Conservation (phyloP, 495 filamentous ascomycete species). For the Pseudotulostoma volvatum region DNA sequence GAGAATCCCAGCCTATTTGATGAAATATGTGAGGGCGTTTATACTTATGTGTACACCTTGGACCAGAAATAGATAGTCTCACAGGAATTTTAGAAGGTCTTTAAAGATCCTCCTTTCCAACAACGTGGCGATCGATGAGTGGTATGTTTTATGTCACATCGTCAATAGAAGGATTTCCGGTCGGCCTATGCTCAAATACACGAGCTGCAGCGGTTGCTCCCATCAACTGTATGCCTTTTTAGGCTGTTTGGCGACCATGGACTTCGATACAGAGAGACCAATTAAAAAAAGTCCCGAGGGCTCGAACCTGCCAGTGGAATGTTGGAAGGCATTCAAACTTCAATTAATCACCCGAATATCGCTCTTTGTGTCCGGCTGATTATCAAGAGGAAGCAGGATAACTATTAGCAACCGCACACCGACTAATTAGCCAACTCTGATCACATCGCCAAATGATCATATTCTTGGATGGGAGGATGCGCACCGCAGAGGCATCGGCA, state of each 20-base stretch:
- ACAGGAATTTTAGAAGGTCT: background rate
- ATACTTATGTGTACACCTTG: background rate
- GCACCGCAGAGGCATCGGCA: background rate
- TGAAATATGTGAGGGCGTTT: background rate
- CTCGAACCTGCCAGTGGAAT: no score
- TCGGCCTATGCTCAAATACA: background rate
- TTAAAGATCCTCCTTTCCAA: background rate
- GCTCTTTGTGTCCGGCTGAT: no score
- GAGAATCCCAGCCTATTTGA: background rate
- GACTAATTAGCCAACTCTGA: background rate
- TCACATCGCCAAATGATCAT: background rate
- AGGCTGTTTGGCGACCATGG: background rate
- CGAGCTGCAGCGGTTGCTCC: background rate
- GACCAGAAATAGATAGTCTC: background rate
- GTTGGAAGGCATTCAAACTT: background rate
- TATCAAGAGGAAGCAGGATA: no score
- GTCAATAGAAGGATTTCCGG: background rate
- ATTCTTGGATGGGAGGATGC: background rate
- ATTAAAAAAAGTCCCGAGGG: background rate
- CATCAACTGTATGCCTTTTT: background rate
- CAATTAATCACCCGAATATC: background rate
- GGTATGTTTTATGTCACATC: background rate
- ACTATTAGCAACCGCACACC: background rate
- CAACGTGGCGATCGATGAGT: background rate
- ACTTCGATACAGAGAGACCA: background rate